Evolutionary conservation across 805 yeast genomes (phyloP), one percentile per base, ranked within the genome.

Genomic region (Saturnispora hagleri): DNA sequence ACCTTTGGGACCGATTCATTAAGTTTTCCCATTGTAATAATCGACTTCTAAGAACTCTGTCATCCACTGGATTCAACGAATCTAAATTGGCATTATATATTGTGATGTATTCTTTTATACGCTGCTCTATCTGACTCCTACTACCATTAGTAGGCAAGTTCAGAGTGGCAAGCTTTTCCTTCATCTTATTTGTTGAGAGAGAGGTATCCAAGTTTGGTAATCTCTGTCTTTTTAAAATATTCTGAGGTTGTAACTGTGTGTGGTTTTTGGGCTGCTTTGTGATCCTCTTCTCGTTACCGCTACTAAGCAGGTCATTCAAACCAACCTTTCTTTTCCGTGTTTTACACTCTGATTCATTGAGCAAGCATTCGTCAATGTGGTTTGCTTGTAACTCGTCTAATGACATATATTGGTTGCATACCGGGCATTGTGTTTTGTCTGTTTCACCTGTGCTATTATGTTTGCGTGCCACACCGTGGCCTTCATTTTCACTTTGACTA

Each of bases 61-160:
- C 81, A 26, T 78, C 66, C 4, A 77, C 77, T 0, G 96, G 96
- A 31, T 71, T 73, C 35, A 76, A 69, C 5, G 89, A 76, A 61
- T 89, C 96, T 43, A 82, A 74, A 60, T 89, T 89, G 12, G 96
- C 82, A 62, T 90, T 90, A 81, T 83, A 85, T 10, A 89, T 62
- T 33, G 82, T 79, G 51, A 84, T 80, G 69, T 81, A 90, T 57
- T 89, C 91, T 55, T 80, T 82, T 62, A 86, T 86, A 41, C 98
- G 68, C 18, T 76, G 67, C 54, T 86, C 90, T 58, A 89, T 60
- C 56, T 79, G 82, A 15, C 67, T 68, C 54, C 87, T 72, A 1
- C 83, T 66, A 0, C 97, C 98, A 9, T 63, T 65, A 0, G 80
- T 72, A 0, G 89, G 77, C 6, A 90, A 64, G 13, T 79, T 78